Evolutionary conservation across 202 grass and related monocot genomes (phyloP), one percentile per base, ranked within the genome.

Genomic region (Elaeis oleifera): DNA sequence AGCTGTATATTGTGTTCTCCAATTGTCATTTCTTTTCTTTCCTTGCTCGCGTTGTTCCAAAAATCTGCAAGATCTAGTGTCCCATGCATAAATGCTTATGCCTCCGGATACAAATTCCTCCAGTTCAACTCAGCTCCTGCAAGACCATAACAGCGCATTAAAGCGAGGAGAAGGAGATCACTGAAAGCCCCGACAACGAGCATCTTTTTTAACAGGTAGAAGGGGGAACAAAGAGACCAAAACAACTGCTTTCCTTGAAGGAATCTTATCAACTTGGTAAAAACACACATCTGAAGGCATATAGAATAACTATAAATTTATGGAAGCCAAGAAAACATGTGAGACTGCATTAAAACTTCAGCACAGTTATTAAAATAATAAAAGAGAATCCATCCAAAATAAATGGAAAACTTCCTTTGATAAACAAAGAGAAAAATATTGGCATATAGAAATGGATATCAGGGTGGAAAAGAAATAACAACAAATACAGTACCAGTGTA

Each of bases 1-100:
- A 59, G 52, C n/a, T 72, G 79, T 79, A 69, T 50, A 60, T 71
- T 18, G 51, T 48, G 51, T 29, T 21, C 13, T 48, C 18, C 21
- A 5, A 65, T 52, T 26, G 32, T 49, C 50, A 27, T 27, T 27
- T 27, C 26, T 27, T 27, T 27, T 65, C 25, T 4, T 56, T 60
- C 11, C 57, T 18, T 53, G 4, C 36, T 15, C 27, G 28, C 48
- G 44, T 74, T 68, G 61, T 58, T 70, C 8, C 74, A 23, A 58
- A 69, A 80, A 71, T 78, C 51, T 49, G 76, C 62, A 67, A 77
- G 74, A 87, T 91, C 74, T 91, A 65, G 74, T 76, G 70, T 73
- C 80, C 72, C 76, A 73, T 69, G 76, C 71, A 55, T 26, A 67
- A 60, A n/a, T 31, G 24, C 16, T 60, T 17, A 44, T 13, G 11